Base-by-base conservation (phyloP, 1,284 basidiomycete species). In the Ustilago curta region DNA sequence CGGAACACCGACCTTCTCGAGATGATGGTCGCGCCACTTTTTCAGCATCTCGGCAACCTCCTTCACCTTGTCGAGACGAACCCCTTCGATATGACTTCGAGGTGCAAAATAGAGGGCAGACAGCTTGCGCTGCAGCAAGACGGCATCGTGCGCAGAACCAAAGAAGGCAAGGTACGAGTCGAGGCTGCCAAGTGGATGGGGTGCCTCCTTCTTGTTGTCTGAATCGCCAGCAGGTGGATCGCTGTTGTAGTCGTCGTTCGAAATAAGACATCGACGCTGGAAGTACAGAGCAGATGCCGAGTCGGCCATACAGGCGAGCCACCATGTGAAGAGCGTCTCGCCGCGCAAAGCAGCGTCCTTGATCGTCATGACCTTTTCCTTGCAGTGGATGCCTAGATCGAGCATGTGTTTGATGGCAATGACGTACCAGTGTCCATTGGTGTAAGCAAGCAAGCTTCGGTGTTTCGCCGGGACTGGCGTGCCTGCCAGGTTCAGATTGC, bases 1-100 rank as follows among this genome's bases (percentile, higher is more conserved):
- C 2, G 94, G 94, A 27, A 95, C 92, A 18, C 94, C 93, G 21
- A 95, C 92, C 55, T 89, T 88, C 37, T 88, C 88, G 21, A 96
- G 88, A 80, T 91, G 91, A 40, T 90, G 87, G 27, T 91, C 90
- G 57, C 91, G 88, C 94, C 94, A 97, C 50, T 89, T 87, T 57
- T 88, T 87, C 29, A 93, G 88, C n/a, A 88, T 86, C 19, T 87
- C 86, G 21, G 90, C 89, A 76, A 93, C 89, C 4, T 86, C 86
- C 55, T 87, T 85, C 4, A 94, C 85, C 18, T 88, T 87, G 0
- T 91, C 89, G 47, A 91, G 86, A 11, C 91, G 89, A 59, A 97
- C 89, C 9, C 95, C 95, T 37, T 91, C 89, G 8, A 89, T 87
- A 70, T 91, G 90, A 9, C 90, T 91, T 4, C 88, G 87, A 9